Evolutionary conservation across 2,329 filamentous ascomycete genomes (phyloP), one percentile per base, ranked within the genome.

Genomic region (Aspergillus eucalypticola): DNA sequence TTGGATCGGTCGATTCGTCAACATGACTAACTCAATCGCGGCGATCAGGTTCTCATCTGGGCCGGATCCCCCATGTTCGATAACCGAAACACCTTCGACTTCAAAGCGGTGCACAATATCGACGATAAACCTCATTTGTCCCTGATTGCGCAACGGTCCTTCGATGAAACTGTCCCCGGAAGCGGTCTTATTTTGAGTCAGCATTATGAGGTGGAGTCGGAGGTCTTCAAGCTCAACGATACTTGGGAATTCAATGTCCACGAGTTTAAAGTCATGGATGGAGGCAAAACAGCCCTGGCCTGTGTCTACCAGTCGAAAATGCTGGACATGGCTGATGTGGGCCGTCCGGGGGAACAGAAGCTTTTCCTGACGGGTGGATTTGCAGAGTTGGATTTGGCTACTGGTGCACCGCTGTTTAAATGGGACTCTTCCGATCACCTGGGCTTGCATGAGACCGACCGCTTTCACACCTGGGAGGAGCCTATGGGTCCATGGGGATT

Each of bases 181-280:
- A 77, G 78, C 65, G 80, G 79, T 42, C 69, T 82, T 35, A 79
- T 83, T 55, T 72, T 83, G 75, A 74, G 81, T 60, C 73, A 77
- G 49, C 71, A 76, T 51, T 83, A 82, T 60, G 66, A 77, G 39
- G 70, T 79, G n/a, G 73, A 78, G 35, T 72, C 75, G 60, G 76
- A 76, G 32, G 68, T 82, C 15, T 67, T 70, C 27, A 58, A 71
- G 19, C 63, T 65, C 15, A 49, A 59, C 4, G 67, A 71, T 19
- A 61, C 71, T 5, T 67, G 66, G 8, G 48, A 46, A 3, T 73
- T 77, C 54, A 72, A 78, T 46, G 76, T 76, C 51, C 76, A 78
- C 59, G 76, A 78, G 49, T 76, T 76, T 63, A 73, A 73, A 7
- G 56, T 78, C 5, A 64, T 71, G 46, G 59, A 73, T 8, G 64